Evolutionary conservation across 768 basidiomycete genomes (phyloP), one percentile per base, ranked within the genome.

Genomic region (Leccinum olivaceopallidum): DNA sequence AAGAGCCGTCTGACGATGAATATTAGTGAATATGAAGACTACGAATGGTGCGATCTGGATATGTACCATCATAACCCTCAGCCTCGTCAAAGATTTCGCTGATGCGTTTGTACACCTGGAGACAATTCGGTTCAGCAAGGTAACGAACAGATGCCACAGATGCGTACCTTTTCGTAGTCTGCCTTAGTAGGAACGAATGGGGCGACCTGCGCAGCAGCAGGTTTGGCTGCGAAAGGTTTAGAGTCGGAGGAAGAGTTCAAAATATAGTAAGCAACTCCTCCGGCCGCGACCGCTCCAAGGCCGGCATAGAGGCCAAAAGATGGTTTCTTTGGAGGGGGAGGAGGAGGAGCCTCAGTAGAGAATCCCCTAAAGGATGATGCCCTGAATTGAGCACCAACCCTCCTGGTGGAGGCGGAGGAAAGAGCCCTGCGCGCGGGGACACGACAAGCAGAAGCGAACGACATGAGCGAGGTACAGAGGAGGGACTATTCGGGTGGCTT

Each of bases 91-190:
- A 72, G 42, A 84, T 66, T 22, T 90, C 86, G 12, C 92, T 90
- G 71, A 99, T 86, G 60, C 78, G 83, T 77, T 96, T 94, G 82
- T 99, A 98, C 16, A 98, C 93, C 88, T 92, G 57, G 20, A 14
- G 18, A 30, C 14, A 37, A 6, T 50, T 55, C 18, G 20, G 32
- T 47, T 63, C 39, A 32, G 28, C 12, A 14, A n/a, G 4, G 6
- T 1, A 16, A 18, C 1, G 12, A 12, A 52, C 2, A 51, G 34
- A 7, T 26, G 44, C 13, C 6, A 6, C 54, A 12, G 24, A 49
- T 48, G 59, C 75, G 10, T 34, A 87, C 90, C 84, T 96, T 94
- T 74, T 93, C 90, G 72, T 95, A 97, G 70, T 97, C 95, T 56
- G 86, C 86, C 77, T 89, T 85, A 42, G 85, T 81, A 22, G 91